Percentiles rank a stretch among this genome's conserved stretches.
Conservation (phyloP, 1,139 yeast species). For the Suhomyces anneliseae region DNA sequence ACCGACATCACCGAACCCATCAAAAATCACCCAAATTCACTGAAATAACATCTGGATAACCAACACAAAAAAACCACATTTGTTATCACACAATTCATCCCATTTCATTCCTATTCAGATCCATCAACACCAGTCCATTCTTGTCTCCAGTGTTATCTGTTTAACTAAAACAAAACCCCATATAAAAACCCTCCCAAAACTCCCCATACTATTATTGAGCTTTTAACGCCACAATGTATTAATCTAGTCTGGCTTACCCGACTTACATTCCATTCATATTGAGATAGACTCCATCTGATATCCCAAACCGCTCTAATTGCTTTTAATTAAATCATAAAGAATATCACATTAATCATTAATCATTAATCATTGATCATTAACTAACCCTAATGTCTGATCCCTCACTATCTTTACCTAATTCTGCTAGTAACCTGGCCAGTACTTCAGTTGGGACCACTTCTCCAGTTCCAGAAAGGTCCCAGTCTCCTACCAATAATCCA, state of each 20-base stretch:
- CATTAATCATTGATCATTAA: neutral
- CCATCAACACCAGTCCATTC: too few relatives aligned
- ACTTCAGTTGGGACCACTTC: neutral
- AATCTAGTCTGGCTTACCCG: neutral
- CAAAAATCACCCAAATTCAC: too few relatives aligned
- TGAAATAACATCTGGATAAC: too few relatives aligned
- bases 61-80: too few relatives aligned
- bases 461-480: conserved; percentile 1
- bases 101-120: too few relatives aligned
- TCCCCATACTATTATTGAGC: neutral
- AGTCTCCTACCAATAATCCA: conserved; percentile 1
- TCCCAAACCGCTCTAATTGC: too few relatives aligned
- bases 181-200: too few relatives aligned
- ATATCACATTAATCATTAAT: neutral
- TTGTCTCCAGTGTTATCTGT: too few relatives aligned
- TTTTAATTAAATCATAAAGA: neutral
- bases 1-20: neutral
- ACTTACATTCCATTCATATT: neutral
- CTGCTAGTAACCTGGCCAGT: neutral
- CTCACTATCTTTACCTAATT: conserved; percentile 5
- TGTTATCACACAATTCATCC: too few relatives aligned
- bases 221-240: neutral
- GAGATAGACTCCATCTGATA: neutral
- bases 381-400: conserved; percentile 1
- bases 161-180: too few relatives aligned